These are phyloP conservation scores for Didymella exigua DNA, from an alignment of 2,329 filamentous ascomycete species.

Conservation along the genomic window DNA sequence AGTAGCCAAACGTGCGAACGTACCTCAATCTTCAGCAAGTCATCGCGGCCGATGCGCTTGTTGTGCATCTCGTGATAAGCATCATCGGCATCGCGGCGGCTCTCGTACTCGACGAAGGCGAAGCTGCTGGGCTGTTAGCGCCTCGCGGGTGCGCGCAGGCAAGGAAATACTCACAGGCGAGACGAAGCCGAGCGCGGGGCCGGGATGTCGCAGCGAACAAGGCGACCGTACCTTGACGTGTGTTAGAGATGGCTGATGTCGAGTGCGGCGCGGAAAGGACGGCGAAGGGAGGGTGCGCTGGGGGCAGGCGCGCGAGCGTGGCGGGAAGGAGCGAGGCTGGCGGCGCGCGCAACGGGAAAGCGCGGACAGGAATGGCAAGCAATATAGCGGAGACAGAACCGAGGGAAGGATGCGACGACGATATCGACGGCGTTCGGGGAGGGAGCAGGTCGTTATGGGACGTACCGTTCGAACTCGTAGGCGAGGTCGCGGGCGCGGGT, in stretches of 20 bases:
- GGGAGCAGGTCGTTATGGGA: conserved; percentile 60
- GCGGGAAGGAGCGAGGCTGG: conserved; percentile 13
- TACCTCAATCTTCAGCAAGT: conserved; percentile 97
- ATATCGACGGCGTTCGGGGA: conserved; percentile 39
- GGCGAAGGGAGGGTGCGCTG: conserved; percentile 35
- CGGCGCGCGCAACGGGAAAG: neutral
- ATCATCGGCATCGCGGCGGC: conserved; percentile 96
- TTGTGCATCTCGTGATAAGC: conserved; percentile 99
- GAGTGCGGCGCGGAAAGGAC: conserved; percentile 24
- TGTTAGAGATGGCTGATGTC: conserved; percentile 51
- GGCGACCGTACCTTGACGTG: conserved; percentile 82
- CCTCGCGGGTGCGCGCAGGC: conserved; percentile 1
- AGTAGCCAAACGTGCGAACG: conserved; percentile 32
- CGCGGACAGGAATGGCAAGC: neutral
- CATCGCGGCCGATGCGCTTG: conserved; percentile 95
- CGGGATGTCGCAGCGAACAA: conserved; percentile 98
- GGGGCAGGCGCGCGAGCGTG: conserved; percentile 9
- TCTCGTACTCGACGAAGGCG: conserved; percentile 99
- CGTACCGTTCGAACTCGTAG: conserved; percentile 99
- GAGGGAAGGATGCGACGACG: conserved; percentile 47
- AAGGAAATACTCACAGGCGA: conserved; percentile 79
- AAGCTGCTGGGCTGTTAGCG: conserved; percentile 66
- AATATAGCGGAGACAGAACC: conserved; percentile 28
- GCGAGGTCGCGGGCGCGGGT: conserved; percentile 98
- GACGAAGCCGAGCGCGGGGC: conserved; percentile 91